These are phyloP conservation scores for Chaetomium tenue DNA, from an alignment of 495 filamentous ascomycete genomes.

Conservation along the genomic window DNA sequence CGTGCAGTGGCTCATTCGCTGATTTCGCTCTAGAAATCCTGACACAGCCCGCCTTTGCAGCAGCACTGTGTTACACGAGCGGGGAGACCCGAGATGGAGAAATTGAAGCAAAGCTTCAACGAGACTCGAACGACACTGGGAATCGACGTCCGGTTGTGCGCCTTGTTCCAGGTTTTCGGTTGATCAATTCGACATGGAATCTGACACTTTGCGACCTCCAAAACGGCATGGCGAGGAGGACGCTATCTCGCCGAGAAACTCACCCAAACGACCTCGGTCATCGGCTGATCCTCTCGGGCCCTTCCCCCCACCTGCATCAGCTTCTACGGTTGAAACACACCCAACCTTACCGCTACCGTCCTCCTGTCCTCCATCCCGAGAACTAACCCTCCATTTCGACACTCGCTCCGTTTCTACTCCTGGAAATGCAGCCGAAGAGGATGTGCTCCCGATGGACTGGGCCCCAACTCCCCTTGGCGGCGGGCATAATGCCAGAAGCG, in stretches of 20 bases:
- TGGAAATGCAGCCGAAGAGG: neutral
- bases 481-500: neutral
- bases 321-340: neutral
- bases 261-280: neutral
- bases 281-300: neutral
- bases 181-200: neutral
- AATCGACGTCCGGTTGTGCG: no score
- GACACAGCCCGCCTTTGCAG: no score
- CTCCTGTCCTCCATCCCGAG: neutral
- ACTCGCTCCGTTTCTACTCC: neutral
- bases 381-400: no score
- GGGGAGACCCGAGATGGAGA: no score
- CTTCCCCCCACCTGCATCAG: neutral
- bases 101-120: no score
- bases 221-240: conserved; percentile 3
- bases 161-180: no score
- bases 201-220: neutral
- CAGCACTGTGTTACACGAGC: no score
- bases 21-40: no score
- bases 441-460: neutral
- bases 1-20: no score
- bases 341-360: neutral
- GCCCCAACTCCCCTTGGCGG: neutral
- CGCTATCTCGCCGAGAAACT: neutral
- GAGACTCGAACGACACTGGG: no score